A percentile compares a stretch with the other conserved stretches of the same genome.
phyloP scores from a whole-genome alignment of 331 rosid species.

The Pyrus hybrid region DNA sequence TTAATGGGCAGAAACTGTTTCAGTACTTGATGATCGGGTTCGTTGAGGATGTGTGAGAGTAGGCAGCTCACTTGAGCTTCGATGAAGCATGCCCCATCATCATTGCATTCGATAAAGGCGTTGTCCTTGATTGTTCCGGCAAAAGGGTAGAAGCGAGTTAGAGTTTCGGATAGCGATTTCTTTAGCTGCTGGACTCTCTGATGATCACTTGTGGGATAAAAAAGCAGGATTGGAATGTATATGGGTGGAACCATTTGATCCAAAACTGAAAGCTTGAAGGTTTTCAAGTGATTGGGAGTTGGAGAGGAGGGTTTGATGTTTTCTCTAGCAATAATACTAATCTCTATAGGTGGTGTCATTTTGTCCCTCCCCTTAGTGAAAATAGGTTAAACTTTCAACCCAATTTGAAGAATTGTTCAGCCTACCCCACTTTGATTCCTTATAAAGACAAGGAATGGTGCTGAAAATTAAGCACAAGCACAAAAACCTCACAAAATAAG shows the following conservation, averaged over 20 bases:
- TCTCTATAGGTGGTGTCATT: background rate
- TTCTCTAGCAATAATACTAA: background rate
- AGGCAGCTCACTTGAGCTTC: slow-evolving; percentile 13
- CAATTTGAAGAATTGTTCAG: background rate
- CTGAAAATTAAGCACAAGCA: background rate
- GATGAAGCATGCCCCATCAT: slow-evolving; percentile 21
- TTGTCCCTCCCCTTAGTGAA: background rate
- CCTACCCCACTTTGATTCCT: background rate
- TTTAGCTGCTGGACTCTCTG: background rate
- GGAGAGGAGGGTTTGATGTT: slow-evolving; percentile 18
- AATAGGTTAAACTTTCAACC: background rate
- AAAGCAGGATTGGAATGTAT: slow-evolving; percentile 10
- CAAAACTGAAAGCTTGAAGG: slow-evolving; percentile 9
- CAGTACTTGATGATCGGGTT: background rate
- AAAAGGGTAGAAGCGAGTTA: slow-evolving; percentile 11
- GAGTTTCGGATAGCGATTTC: slow-evolving; percentile 15
- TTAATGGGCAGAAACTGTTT: slow-evolving; percentile 10
- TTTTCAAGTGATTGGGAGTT: slow-evolving; percentile 5
- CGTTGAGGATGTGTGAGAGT: slow-evolving; percentile 10
- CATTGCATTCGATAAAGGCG: slow-evolving; percentile 16
- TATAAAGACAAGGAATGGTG: background rate
- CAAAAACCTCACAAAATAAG: background rate
- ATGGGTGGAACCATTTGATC: slow-evolving; percentile 5
- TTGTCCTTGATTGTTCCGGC: slow-evolving; percentile 23
- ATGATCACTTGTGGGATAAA: background rate